These are phyloP conservation scores for Tetrapisispora pingtungensis DNA, from an alignment of 805 yeast genomes.

Conservation along the genomic window DNA sequence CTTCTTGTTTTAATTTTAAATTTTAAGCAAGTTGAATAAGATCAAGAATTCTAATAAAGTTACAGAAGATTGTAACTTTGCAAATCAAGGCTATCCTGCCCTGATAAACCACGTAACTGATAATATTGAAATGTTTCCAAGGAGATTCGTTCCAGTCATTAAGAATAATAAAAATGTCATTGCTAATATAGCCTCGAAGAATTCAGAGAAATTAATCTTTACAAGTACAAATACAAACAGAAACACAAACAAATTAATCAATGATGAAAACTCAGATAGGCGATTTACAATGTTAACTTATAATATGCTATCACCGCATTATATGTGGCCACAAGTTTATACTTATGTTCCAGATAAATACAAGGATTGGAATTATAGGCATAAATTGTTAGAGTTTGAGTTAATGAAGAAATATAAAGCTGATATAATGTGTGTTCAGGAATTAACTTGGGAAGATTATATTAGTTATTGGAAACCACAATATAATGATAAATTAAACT, in stretches of 20 bases:
- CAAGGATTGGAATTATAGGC: slow-evolving; percentile 42
- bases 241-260: no score
- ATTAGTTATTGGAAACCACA: slow-evolving; percentile 31
- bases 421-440: slow-evolving; percentile 55
- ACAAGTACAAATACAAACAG: neutral
- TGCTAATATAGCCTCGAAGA: neutral
- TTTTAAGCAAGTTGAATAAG: slow-evolving; percentile 1
- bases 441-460: slow-evolving; percentile 38
- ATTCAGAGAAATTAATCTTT: neutral
- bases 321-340: slow-evolving; percentile 51
- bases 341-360: slow-evolving; percentile 37
- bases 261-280: neutral
- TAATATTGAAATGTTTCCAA: neutral
- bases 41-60: neutral
- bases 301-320: slow-evolving; percentile 43
- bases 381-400: slow-evolving; percentile 33
- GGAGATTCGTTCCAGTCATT: slow-evolving; percentile 2
- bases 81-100: neutral
- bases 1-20: neutral
- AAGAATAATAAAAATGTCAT: neutral
- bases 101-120: neutral
- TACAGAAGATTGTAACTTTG: neutral
- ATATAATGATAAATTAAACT: slow-evolving; percentile 29
- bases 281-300: slow-evolving; percentile 33
- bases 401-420: slow-evolving; percentile 30